A percentile compares a stretch with the other conserved stretches of the same genome.
phyloP scores from a whole-genome alignment of 108 stramenopile species.

The Fragilariopsis cylindrus region DNA sequence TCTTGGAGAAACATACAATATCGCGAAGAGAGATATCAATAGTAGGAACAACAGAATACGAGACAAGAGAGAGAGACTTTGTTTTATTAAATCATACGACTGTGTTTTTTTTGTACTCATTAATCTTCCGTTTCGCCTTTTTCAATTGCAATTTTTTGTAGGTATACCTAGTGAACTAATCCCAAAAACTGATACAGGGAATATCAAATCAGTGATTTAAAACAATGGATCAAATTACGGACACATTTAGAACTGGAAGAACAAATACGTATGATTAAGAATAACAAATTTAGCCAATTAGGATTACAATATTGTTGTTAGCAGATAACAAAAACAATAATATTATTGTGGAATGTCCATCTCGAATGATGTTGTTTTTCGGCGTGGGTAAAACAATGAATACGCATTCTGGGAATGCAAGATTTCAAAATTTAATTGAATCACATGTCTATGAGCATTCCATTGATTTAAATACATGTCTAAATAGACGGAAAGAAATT shows the following conservation, averaged over 20 bases:
- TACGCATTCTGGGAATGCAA: slow-evolving; percentile 8
- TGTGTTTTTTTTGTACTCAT: too few species aligned
- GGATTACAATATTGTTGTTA: too few species aligned
- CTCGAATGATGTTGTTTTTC: slow-evolving; percentile 14
- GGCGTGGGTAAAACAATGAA: slow-evolving; percentile 3
- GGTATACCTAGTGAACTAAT: slow-evolving; percentile 27
- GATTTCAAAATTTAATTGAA: slow-evolving; percentile 10
- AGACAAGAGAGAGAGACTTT: too few species aligned
- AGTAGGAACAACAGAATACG: too few species aligned
- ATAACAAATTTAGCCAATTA: too few species aligned
- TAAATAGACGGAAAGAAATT: not conserved
- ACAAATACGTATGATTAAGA: not conserved
- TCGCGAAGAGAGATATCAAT: too few species aligned
- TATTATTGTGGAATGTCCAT: slow-evolving; percentile 8
- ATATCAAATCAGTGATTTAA: slow-evolving; percentile 12
- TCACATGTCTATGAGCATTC: slow-evolving; percentile 2
- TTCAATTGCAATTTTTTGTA: too few species aligned
- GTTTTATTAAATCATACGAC: too few species aligned
- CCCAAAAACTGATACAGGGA: slow-evolving; percentile 13
- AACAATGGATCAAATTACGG: slow-evolving; percentile 20
- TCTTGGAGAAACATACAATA: too few species aligned
- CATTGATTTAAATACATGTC: not conserved
- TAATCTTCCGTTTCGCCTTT: too few species aligned
- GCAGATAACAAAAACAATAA: too few species aligned
- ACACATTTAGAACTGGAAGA: not conserved